Evolutionary conservation across 345 rosid species (phyloP).

Genomic region (Eucalyptus globulus): DNA sequence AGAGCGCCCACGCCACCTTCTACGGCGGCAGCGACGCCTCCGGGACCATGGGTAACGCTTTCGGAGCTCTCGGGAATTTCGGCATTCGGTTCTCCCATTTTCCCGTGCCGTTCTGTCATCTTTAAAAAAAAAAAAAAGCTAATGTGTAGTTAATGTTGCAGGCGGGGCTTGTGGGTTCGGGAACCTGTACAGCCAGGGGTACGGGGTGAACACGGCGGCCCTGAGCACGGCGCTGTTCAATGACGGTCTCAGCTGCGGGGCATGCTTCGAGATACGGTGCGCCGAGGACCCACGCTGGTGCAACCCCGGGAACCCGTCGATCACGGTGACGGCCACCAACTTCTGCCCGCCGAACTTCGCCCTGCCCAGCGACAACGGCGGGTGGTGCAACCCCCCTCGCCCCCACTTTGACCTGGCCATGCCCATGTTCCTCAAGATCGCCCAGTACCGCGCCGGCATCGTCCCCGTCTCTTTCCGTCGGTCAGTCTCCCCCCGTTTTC

Average conservation of each 20-base stretch:
- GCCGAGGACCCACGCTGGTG: conserved; percentile 76
- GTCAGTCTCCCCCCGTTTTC: conserved; percentile 3
- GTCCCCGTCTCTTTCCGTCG: conserved; percentile 86
- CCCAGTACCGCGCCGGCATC: conserved; percentile 86
- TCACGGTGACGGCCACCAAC: conserved; percentile 80
- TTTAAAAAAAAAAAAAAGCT: neutral
- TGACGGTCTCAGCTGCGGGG: conserved; percentile 83
- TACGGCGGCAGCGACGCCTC: conserved; percentile 62
- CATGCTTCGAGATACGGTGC: conserved; percentile 91
- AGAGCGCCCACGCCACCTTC: conserved; percentile 45
- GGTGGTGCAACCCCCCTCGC: conserved; percentile 99
- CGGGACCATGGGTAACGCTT: conserved; percentile 45
- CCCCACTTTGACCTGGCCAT: conserved; percentile 95
- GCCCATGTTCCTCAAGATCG: conserved; percentile 98
- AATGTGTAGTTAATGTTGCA: neutral
- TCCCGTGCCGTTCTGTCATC: neutral
- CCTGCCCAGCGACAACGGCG: conserved; percentile 71
- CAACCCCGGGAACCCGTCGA: conserved; percentile 65
- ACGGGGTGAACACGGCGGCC: conserved; percentile 95
- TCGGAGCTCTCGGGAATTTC: neutral
- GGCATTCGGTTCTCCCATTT: neutral
- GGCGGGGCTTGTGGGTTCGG: conserved; percentile 99
- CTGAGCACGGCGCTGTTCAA: conserved; percentile 89
- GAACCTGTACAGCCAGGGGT: conserved; percentile 89
- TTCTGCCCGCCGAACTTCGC: conserved; percentile 97